Conservation (phyloP, 345 rosid species). For the Syzygium aromaticum region DNA sequence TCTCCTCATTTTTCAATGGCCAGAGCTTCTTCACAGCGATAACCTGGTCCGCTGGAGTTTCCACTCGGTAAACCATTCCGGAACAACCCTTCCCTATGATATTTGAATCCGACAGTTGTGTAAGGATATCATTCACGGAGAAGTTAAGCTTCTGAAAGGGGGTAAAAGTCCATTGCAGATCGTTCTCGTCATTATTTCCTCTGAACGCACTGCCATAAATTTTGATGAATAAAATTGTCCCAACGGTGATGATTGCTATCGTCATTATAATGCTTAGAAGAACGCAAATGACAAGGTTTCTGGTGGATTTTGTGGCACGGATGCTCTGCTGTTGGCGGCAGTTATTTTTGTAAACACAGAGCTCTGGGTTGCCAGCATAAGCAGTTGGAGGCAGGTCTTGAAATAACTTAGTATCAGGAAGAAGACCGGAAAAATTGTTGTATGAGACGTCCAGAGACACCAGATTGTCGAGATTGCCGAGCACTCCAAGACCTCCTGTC, state of each 20-base stretch:
- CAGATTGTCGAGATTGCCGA: constrained; percentile 49
- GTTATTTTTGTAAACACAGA: constrained; percentile 35
- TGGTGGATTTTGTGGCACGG: constrained; percentile 8
- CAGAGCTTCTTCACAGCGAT: constrained; percentile 71
- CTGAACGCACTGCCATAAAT: constrained; percentile 12
- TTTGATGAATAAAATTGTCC: constrained; percentile 25
- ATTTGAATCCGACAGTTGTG: constrained; percentile 42
- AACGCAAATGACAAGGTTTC: constrained; percentile 25
- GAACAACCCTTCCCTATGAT: constrained; percentile 59
- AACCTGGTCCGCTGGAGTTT: constrained; percentile 37
- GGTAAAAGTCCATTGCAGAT: constrained; percentile 44
- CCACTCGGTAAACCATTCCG: constrained; percentile 61
- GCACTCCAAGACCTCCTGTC: constrained; percentile 28
- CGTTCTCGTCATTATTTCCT: constrained; percentile 19
- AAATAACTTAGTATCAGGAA: constrained; percentile 56
- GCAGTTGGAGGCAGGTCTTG: constrained; percentile 34
- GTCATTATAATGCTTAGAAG: constrained; percentile 32
- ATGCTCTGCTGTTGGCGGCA: constrained; percentile 3
- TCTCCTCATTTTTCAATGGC: constrained; percentile 42
- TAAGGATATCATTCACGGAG: constrained; percentile 34
- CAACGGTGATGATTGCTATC: constrained; percentile 20
- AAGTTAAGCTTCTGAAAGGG: constrained; percentile 66
- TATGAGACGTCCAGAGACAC: constrained; percentile 51
- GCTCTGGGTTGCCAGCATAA: constrained; percentile 37
- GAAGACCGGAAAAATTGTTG: constrained; percentile 50